Evolutionary conservation across 2,329 filamentous ascomycete species (phyloP).

Genomic region (Colletotrichum sp.): DNA sequence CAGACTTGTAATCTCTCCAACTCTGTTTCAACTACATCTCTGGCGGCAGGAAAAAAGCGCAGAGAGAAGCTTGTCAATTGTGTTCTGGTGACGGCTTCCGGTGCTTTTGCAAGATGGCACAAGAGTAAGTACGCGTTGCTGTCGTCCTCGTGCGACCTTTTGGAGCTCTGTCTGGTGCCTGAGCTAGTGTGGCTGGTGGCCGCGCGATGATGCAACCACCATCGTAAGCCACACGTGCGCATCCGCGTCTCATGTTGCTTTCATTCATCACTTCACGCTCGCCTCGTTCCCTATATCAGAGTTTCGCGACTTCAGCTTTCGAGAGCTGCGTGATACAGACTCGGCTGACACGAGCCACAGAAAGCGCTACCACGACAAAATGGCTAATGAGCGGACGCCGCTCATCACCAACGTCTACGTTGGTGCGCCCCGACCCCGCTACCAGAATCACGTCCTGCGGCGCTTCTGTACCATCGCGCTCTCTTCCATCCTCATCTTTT

Average conservation of each 20-base stretch:
- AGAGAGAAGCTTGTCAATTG: background rate
- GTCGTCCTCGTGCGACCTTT: background rate
- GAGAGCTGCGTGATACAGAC: background rate
- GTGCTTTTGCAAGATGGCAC: conserved; percentile 6
- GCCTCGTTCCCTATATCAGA: background rate
- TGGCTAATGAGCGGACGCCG: conserved; percentile 66
- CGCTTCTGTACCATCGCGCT: conserved; percentile 70
- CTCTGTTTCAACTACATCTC: conserved; percentile 19
- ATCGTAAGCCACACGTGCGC: conserved; percentile 14
- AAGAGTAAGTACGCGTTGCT: conserved; percentile 11
- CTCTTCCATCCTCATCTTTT: conserved; percentile 57
- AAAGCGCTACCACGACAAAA: conserved; percentile 29
- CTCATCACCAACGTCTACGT: conserved; percentile 69
- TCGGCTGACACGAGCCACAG: conserved; percentile 4
- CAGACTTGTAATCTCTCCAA: background rate
- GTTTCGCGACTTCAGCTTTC: background rate
- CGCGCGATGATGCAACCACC: conserved; percentile 16
- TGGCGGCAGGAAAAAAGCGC: background rate
- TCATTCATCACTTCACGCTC: background rate
- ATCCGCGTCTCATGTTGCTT: background rate
- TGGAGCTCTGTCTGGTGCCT: background rate
- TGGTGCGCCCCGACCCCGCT: conserved; percentile 56
- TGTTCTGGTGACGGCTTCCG: background rate
- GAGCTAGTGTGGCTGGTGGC: conserved; percentile 15
- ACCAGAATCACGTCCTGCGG: conserved; percentile 64